Evolutionary conservation across 192 early-diverging fungal species (phyloP), one percentile per base, ranked within the genome.

Genomic region (Entomortierella chlamydospora): DNA sequence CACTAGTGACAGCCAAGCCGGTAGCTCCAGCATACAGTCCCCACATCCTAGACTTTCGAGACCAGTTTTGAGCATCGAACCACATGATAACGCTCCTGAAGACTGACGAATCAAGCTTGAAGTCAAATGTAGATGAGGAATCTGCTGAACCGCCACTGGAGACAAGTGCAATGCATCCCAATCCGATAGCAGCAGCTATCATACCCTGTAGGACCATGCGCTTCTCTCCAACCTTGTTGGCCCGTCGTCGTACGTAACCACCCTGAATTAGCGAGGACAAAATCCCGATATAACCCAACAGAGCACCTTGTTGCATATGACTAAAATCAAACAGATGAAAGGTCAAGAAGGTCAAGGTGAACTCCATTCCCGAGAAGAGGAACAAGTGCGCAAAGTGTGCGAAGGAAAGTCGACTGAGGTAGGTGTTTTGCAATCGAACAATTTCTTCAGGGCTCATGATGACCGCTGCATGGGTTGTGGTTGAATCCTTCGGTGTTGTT

Each of bases 361-460:
- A 99, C 86, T 99, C 98, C 95, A 99, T 97, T 1, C 98, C 97
- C 3, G 94, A 94, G 70, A 98, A 99, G 58, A 95, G 86, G 69
- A 99, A 95, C 43, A 97, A 85, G 72, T 94, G 97, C 18, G 91
- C 81, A 68, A 95, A 96, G 72, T 98, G 97, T 26, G 95, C 79
- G 33, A 81, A 64, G 23, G 90, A 91, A 34, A 99, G 89, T 12
- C 63, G 62, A 25, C 61, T 25, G 0, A 83, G 70, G 12, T 82
- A 72, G 10, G 85, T 61, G 39, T 83, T 82, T 31, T 61, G 42
- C 5, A 88, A 69, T 15, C 79, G 71, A 33, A 56, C 39, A 49
- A 70, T 72, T 20, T 26, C 39, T 43, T 64, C 61, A 12, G 57
- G 23, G 15, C 81, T 58, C 47, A 69, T 11, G 39, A 54, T 41